These are phyloP conservation scores for Sherardia arvensis DNA, from an alignment of 257 asterid genomes.

Conservation along the genomic window DNA sequence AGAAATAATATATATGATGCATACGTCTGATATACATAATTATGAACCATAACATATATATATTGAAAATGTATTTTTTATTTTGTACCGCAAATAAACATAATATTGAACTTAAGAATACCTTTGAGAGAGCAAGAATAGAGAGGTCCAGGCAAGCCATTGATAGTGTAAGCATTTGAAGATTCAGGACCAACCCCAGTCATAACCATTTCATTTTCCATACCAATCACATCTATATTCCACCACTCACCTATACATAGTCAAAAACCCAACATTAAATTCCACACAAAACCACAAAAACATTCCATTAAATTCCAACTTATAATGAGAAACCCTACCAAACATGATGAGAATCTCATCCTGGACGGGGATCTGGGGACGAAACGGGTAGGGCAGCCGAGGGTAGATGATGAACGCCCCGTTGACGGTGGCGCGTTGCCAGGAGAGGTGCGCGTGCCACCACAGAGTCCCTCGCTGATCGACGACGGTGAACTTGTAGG, in stretches of 20 bases:
- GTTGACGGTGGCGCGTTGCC: conserved; percentile 76
- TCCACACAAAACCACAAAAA: neutral
- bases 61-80: too few relatives aligned
- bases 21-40: too few relatives aligned
- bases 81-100: too few relatives aligned
- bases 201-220: conserved; percentile 46
- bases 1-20: too few relatives aligned
- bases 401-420: conserved; percentile 80
- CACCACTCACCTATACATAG: conserved; percentile 71
- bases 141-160: conserved; percentile 80
- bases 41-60: too few relatives aligned
- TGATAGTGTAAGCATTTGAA: conserved; percentile 84
- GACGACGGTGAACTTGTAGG: conserved; percentile 43
- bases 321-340: conserved; percentile 20
- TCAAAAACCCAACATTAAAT: neutral
- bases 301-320: neutral
- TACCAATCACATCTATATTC: conserved; percentile 47
- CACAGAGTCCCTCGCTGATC: conserved; percentile 63
- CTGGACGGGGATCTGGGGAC: conserved; percentile 11
- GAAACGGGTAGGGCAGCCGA: conserved; percentile 46
- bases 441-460: conserved; percentile 84
- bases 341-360: conserved; percentile 37
- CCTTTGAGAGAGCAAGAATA: conserved; percentile 66
- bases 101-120: too few relatives aligned
- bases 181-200: conserved; percentile 67